A percentile compares a stretch with the other conserved stretches of the same genome.
Conservation (phyloP, 371 early-diverging fungal species). For the Mortierella sp. region DNA sequence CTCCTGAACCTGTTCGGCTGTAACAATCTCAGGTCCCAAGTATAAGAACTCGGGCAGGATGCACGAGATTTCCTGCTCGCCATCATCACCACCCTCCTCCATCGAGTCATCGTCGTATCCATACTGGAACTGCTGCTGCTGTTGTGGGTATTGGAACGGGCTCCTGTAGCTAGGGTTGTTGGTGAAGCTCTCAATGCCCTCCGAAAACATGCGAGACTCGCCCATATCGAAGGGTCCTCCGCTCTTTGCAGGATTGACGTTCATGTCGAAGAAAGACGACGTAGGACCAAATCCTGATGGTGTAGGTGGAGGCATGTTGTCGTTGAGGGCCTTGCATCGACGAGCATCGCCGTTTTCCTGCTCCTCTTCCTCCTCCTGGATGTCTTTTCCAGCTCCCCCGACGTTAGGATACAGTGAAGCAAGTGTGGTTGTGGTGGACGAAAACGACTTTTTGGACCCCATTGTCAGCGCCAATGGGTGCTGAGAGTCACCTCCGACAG, state of each 20-base stretch:
- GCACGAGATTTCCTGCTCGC: conserved; percentile 71
- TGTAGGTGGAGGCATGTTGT: conserved; percentile 6
- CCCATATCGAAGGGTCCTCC: conserved; percentile 13
- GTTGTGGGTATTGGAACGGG: conserved; percentile 15
- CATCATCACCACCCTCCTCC: conserved; percentile 59
- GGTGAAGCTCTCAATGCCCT: conserved; percentile 41
- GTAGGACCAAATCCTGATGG: background rate
- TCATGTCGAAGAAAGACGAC: conserved; percentile 11
- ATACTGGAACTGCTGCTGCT: conserved; percentile 20
- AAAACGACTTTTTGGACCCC: conserved; percentile 29
- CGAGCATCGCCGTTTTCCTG: background rate
- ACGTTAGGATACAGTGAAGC: conserved; percentile 3
- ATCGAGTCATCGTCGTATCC: conserved; percentile 28
- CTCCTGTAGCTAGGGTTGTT: conserved; percentile 22
- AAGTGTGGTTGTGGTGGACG: conserved; percentile 27
- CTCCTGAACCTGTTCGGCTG: conserved; percentile 65
- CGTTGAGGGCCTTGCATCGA: background rate
- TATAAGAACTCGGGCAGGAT: conserved; percentile 72
- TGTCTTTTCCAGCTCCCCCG: conserved; percentile 12
- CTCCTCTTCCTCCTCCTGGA: conserved; percentile 42
- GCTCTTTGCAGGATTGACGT: background rate
- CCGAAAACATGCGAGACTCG: conserved; percentile 37
- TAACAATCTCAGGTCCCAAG: conserved; percentile 75
- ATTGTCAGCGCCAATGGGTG: background rate
- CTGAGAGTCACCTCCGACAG: background rate